Evolutionary conservation across 768 basidiomycete genomes (phyloP), one percentile per base, ranked within the genome.

Genomic region (Auricularia heimuer): DNA sequence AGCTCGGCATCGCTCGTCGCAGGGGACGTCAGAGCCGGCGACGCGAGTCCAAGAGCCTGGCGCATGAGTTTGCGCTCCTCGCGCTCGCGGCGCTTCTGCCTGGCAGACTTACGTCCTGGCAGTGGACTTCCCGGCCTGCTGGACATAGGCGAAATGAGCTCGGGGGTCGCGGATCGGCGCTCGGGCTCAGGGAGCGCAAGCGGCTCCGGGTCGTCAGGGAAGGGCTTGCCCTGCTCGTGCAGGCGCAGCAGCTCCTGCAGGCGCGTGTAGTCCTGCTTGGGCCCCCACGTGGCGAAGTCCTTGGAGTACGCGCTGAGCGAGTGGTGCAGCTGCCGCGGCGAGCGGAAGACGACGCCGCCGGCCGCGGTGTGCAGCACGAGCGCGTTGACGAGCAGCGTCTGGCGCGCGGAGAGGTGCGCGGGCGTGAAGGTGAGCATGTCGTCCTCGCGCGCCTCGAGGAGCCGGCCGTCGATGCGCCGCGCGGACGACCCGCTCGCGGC

Each of bases 371-470:
- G 56, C 56, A 60, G 56, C 11, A 60, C 56, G 56, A 60, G 56
- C 21, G 24, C 29, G 56, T 60, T 60, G 56, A 60, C 56, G 56
- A 60, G 56, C 24, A 60, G 56, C 3, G 56, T 60, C 56, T 60
- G 56, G 29, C 56, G 56, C 56, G 56, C 24, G 56, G 56, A 60
- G 29, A 60, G 18, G 8, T 24, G 21, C 29, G 56, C 56, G 14
- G 56, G 56, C 21, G 56, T 7, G 56, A 33, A 60, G 7, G 56
- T 60, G 56, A 29, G 29, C 56, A 60, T 60, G 56, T 60, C 56
- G 56, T 60, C 56, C 56, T 60, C 56, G 24, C 56, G 56, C 34
- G 56, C 29, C 56, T 60, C 56, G 29, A 60, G 56, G 24, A 60
- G 12, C 21, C 18, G 4, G 29, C 56, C 56, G 29, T 60, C 56